Evolutionary conservation across 257 asterid genomes (phyloP), one percentile per base, ranked within the genome.

Genomic region (Perilla frutescens): DNA sequence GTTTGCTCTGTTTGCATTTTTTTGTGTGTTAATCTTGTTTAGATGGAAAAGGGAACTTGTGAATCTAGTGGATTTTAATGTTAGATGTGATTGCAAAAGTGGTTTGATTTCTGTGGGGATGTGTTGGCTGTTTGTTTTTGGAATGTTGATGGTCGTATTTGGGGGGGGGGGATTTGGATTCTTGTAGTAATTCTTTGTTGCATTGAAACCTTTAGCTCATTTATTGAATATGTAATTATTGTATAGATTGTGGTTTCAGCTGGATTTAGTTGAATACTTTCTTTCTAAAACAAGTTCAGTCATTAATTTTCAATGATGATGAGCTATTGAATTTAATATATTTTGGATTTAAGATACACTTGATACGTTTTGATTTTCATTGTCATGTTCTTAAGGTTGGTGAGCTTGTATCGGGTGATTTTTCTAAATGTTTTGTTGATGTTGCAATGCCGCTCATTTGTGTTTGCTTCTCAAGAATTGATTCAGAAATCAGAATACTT

Each of bases 401-500:
- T 54, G 44, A 34, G 55, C 62, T 72, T 75, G 39, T 34, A 13
- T 73, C 62, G 6, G 73, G 65, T 64, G 71, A 32, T 59, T 51
- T 77, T 20, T 20, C 44, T 73, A 54, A 29, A 45, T 51, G 64
- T 31, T 54, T 48, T 53, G 4, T 7, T 67, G n/a, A 14, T 55
- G 60, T 15, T 60, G 13, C 57, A 13, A 15, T 32, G 58, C 43
- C 2, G 48, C 9, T 36, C 39, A 3, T 58, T 45, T 43, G 13
- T 34, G 44, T 29, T 36, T 60, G 72, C 60, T 50, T 12, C 43
- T 47, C 26, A 11, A 14, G 39, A 57, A 45, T 47, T 3, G 5
- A 20, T 26, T 49, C 31, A 8, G n/a, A 47, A 64, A 47, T 43
- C 12, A 41, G 1, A 20, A 1, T 2, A 13, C 51, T 32, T 49